phyloP scores from a whole-genome alignment of 31 red algal genomes.

The Bonnemaisonia californica region DNA sequence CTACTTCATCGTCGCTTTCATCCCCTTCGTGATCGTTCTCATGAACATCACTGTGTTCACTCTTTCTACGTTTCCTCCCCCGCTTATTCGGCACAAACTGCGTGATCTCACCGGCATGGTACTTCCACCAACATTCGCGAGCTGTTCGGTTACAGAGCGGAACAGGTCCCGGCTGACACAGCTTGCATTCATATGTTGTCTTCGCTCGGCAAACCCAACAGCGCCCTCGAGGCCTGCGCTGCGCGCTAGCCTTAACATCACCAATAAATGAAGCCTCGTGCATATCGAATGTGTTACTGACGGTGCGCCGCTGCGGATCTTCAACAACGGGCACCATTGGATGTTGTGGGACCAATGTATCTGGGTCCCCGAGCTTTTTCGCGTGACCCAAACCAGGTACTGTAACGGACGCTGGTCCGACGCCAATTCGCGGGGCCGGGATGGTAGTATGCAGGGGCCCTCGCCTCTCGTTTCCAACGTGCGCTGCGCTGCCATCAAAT shows the following conservation, averaged over 20 bases:
- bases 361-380: slow-evolving; percentile 54
- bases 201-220: slow-evolving; percentile 84
- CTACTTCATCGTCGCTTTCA: slow-evolving; percentile 44
- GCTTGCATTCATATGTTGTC: slow-evolving; percentile 83
- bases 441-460: slow-evolving; percentile 19
- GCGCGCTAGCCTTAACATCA: slow-evolving; percentile 66
- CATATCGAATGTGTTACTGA: slow-evolving; percentile 52
- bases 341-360: slow-evolving; percentile 39
- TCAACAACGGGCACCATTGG: slow-evolving; percentile 61
- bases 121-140: slow-evolving; percentile 83
- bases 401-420: slow-evolving; percentile 44
- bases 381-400: slow-evolving; percentile 38
- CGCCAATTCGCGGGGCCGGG: slow-evolving; percentile 33
- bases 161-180: slow-evolving; percentile 70
- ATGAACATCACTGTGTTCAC: slow-evolving; percentile 47
- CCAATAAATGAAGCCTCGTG: slow-evolving; percentile 81
- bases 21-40: slow-evolving; percentile 42
- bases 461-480: slow-evolving; percentile 9
- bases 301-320: slow-evolving; percentile 38
- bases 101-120: slow-evolving; percentile 76
- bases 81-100: slow-evolving; percentile 67
- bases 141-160: slow-evolving; percentile 70
- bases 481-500: slow-evolving; percentile 62
- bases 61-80: slow-evolving; percentile 66
- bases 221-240: slow-evolving; percentile 64